Evolutionary conservation across 768 basidiomycete species (phyloP).

Genomic region (Crepidotus variabilis): DNA sequence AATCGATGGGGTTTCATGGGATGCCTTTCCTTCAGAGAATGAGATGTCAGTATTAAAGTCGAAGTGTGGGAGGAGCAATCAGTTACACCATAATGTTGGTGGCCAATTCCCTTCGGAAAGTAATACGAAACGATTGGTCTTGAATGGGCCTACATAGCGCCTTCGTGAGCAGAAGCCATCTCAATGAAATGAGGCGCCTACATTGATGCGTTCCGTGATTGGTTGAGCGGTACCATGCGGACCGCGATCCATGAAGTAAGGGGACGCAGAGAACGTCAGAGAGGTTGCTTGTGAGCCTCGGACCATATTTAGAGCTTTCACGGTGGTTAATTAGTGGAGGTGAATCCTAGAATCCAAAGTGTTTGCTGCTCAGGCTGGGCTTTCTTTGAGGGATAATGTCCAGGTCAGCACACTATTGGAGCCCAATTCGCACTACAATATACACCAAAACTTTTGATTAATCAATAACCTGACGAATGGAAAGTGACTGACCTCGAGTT

Average conservation of each 20-base stretch:
- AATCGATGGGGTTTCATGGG: slow-evolving; percentile 98
- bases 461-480: too few species aligned
- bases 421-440: too few species aligned
- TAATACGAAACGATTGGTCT: slow-evolving; percentile 94
- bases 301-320: slow-evolving; percentile 34
- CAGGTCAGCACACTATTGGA: too few species aligned
- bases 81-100: slow-evolving; percentile 93
- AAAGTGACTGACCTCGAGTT: too few species aligned
- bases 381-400: too few species aligned
- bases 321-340: too few species aligned
- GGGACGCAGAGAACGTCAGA: slow-evolving; percentile 60
- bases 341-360: too few species aligned
- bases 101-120: slow-evolving; percentile 89
- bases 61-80: not conserved
- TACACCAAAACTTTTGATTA: too few species aligned
- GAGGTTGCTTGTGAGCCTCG: slow-evolving; percentile 44
- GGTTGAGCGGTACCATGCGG: slow-evolving; percentile 68
- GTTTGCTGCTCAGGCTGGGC: too few species aligned
- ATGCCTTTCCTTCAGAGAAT: slow-evolving; percentile 76
- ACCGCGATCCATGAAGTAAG: slow-evolving; percentile 78
- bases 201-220: slow-evolving; percentile 76
- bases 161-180: not conserved
- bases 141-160: slow-evolving; percentile 59
- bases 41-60: slow-evolving; percentile 1
- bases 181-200: slow-evolving; percentile 37